Conservation (phyloP, 139 green algal genomes). For the Picochlorum sp. region DNA sequence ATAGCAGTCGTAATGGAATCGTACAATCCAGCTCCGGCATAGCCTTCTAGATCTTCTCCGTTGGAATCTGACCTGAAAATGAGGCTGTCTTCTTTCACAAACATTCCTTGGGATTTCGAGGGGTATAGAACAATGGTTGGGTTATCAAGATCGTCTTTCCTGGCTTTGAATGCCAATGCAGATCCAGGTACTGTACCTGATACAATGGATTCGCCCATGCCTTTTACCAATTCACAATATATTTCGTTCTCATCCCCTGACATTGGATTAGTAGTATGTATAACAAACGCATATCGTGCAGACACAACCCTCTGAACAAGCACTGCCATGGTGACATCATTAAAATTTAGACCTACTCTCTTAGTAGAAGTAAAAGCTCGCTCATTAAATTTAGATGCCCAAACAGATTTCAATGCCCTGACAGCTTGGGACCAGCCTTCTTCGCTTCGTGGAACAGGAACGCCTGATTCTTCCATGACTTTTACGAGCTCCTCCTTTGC, state of each 20-base stretch:
- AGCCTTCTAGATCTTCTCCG: constrained; percentile 91
- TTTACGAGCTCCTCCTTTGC: constrained; percentile 46
- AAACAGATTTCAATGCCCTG: constrained; percentile 62
- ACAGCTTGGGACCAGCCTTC: constrained; percentile 9
- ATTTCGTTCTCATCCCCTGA: constrained; percentile 64
- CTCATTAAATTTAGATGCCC: constrained; percentile 98
- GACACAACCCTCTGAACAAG: constrained; percentile 87
- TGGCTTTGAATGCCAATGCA: constrained; percentile 67
- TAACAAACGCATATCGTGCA: constrained; percentile 94
- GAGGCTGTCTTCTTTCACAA: constrained; percentile 47
- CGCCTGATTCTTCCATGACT: constrained; percentile 55
- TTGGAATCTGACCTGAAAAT: constrained; percentile 76
- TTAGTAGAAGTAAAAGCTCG: constrained; percentile 64
- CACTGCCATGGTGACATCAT: constrained; percentile 94
- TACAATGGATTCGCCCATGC: constrained; percentile 92
- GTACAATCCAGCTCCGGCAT: constrained; percentile 85
- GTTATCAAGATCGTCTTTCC: constrained; percentile 58
- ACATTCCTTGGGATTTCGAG: constrained; percentile 83
- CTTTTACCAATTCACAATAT: constrained; percentile 91
- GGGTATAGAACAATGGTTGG: constrained; percentile 76
- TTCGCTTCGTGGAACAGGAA: constrained; percentile 46
- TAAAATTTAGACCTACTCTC: constrained; percentile 78
- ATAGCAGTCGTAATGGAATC: constrained; percentile 90
- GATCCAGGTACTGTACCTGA: constrained; percentile 82
- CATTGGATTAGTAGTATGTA: constrained; percentile 95